Evolutionary conservation across 1,139 yeast genomes (phyloP).

Genomic region (Cylindricascospora bacillispora): DNA sequence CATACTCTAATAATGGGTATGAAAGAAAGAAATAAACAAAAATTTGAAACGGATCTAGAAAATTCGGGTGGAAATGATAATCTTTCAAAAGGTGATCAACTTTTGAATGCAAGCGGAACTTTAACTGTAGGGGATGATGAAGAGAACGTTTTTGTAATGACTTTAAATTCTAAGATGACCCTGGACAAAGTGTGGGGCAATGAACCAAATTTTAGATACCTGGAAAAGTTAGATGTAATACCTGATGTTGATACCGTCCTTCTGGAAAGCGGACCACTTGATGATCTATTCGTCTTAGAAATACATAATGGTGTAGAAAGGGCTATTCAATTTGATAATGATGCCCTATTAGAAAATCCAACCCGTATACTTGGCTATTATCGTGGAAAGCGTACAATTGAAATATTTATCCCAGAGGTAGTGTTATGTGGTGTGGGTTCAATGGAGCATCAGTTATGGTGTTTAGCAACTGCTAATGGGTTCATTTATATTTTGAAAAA

Average conservation of each 20-base stretch:
- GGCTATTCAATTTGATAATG: slow-evolving; percentile 22
- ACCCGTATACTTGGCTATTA: slow-evolving; percentile 34
- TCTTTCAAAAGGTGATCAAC: slow-evolving; percentile 4
- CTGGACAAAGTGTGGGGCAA: slow-evolving; percentile 21
- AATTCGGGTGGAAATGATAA: slow-evolving; percentile 31
- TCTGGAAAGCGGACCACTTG: slow-evolving; percentile 17
- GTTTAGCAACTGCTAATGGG: slow-evolving; percentile 23
- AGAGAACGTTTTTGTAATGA: slow-evolving; percentile 21
- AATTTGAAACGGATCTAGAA: slow-evolving; percentile 27
- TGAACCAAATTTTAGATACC: slow-evolving; percentile 19
- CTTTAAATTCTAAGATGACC: slow-evolving; percentile 17
- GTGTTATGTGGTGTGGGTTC: slow-evolving; percentile 30
- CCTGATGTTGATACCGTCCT: slow-evolving; percentile 25
- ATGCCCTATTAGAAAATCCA: slow-evolving; percentile 33
- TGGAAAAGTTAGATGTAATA: slow-evolving; percentile 16
- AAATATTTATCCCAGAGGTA: slow-evolving; percentile 38
- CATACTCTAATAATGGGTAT: slow-evolving; percentile 28
- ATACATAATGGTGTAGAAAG: slow-evolving; percentile 33
- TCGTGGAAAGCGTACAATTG: slow-evolving; percentile 33
- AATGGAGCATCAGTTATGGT: slow-evolving; percentile 17
- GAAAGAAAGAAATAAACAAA: slow-evolving; percentile 15
- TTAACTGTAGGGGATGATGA: slow-evolving; percentile 10
- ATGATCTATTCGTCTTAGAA: slow-evolving; percentile 28
- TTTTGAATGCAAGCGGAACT: neutral
- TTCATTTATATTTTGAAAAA: slow-evolving; percentile 14